A percentile compares a stretch with the other conserved stretches of the same genome.
These are phyloP conservation scores for Calonectria henricotiae DNA, from an alignment of 2,329 filamentous ascomycete species.

Conservation along the genomic window DNA sequence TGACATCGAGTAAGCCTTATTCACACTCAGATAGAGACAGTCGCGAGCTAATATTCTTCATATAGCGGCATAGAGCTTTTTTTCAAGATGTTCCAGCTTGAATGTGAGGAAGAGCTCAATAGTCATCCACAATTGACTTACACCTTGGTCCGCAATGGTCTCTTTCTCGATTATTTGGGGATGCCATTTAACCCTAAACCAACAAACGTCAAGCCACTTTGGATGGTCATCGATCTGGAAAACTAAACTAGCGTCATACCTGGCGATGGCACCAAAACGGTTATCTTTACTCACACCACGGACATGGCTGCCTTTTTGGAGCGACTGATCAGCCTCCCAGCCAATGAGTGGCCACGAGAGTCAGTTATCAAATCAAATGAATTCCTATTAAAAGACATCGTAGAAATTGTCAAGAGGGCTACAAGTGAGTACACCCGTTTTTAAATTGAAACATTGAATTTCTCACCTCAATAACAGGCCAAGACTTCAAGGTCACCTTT, in stretches of 20 bases:
- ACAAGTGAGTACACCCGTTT: neutral
- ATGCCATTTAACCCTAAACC: neutral
- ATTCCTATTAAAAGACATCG: neutral
- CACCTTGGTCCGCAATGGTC: neutral
- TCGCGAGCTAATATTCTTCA: neutral
- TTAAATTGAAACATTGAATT: neutral
- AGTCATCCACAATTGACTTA: neutral
- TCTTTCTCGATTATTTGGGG: neutral
- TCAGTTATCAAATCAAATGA: neutral
- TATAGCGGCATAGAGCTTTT: neutral
- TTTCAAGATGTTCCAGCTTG: neutral
- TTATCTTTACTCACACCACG: neutral
- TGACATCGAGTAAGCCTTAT: neutral
- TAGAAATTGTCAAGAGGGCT: neutral
- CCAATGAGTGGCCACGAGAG: neutral
- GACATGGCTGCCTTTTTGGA: neutral
- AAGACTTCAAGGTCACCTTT: neutral
- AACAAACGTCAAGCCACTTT: neutral
- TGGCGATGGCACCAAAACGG: neutral
- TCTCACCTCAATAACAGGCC: neutral
- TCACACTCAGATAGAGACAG: too few relatives aligned
- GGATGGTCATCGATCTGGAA: neutral
- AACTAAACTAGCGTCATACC: neutral
- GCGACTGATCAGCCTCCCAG: neutral
- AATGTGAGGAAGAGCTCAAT: neutral